Percentiles rank a stretch among this genome's conserved stretches.
These are phyloP conservation scores for Botryotinia globosa DNA, from an alignment of 2,329 filamentous ascomycete genomes.

Conservation along the genomic window DNA sequence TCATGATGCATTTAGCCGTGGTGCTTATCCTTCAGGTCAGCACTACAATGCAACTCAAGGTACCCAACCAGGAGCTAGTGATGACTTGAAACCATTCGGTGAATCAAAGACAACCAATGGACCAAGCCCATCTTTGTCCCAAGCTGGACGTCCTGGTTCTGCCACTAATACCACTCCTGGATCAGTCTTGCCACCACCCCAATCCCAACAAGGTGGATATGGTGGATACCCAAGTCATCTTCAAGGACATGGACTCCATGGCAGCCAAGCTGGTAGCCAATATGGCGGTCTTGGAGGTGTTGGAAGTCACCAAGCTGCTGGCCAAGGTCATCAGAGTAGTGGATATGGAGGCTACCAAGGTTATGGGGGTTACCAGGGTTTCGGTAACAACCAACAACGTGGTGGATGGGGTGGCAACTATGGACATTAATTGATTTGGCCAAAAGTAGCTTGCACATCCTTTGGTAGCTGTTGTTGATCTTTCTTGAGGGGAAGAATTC, in stretches of 20 bases:
- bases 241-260: conserved; percentile 39
- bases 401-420: conserved; percentile 51
- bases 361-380: conserved; percentile 42
- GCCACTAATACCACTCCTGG: conserved; percentile 39
- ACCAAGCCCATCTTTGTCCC: conserved; percentile 39
- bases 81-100: conserved; percentile 41
- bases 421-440: conserved; percentile 20
- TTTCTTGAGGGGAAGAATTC: not conserved
- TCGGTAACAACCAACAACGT: conserved; percentile 43
- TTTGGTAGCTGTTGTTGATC: conserved; percentile 7
- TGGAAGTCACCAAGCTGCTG: conserved; percentile 45
- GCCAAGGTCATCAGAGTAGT: conserved; percentile 43
- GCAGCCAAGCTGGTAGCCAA: conserved; percentile 38
- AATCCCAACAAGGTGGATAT: conserved; percentile 38
- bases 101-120: conserved; percentile 39
- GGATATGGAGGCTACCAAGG: conserved; percentile 46
- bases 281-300: conserved; percentile 47
- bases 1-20: conserved; percentile 39
- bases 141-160: conserved; percentile 40
- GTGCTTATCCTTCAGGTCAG: conserved; percentile 39
- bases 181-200: conserved; percentile 38
- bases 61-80: conserved; percentile 35
- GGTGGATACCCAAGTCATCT: conserved; percentile 40
- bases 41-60: conserved; percentile 36
- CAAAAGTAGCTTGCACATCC: conserved; percentile 15